Evolutionary conservation across 2,329 filamentous ascomycete genomes (phyloP).

Genomic region (Hymenoscyphus fraxineus): DNA sequence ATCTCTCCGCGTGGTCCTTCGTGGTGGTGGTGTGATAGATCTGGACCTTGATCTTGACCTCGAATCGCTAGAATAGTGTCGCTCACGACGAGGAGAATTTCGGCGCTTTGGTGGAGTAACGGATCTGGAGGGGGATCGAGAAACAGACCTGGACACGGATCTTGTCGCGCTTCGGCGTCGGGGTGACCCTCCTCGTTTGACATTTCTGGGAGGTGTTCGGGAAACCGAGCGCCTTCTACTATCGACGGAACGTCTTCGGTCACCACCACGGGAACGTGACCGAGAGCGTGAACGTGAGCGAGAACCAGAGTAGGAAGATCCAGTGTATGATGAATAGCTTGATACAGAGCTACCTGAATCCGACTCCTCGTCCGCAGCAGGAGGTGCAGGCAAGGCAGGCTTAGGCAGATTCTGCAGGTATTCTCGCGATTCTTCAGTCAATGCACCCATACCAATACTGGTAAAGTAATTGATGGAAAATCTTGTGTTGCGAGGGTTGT

Average conservation of each 20-base stretch:
- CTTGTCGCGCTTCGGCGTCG: slow-evolving; percentile 31
- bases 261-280: slow-evolving; percentile 17
- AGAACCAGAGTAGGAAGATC: slow-evolving; percentile 54
- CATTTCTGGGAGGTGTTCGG: slow-evolving; percentile 17
- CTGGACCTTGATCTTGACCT: slow-evolving; percentile 17
- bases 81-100: slow-evolving; percentile 24
- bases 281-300: slow-evolving; percentile 29
- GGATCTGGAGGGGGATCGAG: slow-evolving; percentile 27
- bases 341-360: slow-evolving; percentile 64
- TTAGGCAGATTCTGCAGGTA: slow-evolving; percentile 86
- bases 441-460: slow-evolving; percentile 88
- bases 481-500: slow-evolving; percentile 83
- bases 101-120: slow-evolving; percentile 22
- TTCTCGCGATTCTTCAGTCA: slow-evolving; percentile 95
- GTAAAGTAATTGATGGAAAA: slow-evolving; percentile 99
- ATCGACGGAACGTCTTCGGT: slow-evolving; percentile 19
- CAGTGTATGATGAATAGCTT: slow-evolving; percentile 73
- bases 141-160: slow-evolving; percentile 24
- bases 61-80: slow-evolving; percentile 24
- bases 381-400: slow-evolving; percentile 68
- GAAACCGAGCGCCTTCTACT: slow-evolving; percentile 23
- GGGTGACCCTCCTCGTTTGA: slow-evolving; percentile 19
- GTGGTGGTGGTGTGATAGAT: slow-evolving; percentile 15
- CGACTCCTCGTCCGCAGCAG: slow-evolving; percentile 51
- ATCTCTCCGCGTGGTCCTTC: slow-evolving; percentile 18